phyloP scores from a whole-genome alignment of 2,329 filamentous ascomycete species.

The Colletotrichum sansevieriae region DNA sequence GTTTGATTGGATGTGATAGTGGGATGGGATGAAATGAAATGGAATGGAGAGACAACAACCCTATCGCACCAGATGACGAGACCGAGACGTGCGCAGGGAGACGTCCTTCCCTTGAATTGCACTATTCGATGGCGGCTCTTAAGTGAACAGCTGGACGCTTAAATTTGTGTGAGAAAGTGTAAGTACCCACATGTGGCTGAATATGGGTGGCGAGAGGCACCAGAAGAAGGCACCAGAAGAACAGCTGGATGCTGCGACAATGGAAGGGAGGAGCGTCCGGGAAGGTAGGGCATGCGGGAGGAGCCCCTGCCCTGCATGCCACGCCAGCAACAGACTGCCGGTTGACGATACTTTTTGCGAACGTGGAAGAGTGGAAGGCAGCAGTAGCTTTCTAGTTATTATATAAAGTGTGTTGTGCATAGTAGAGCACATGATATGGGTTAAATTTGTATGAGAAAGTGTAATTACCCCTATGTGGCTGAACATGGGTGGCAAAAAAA shows the following conservation, averaged over 20 bases:
- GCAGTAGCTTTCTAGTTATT: too few species aligned
- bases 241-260: not conserved
- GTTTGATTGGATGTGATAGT: not conserved
- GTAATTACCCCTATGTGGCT: too few species aligned
- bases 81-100: slow-evolving; percentile 11
- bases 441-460: too few species aligned
- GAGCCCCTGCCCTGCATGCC: slow-evolving; percentile 30
- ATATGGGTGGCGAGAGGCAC: too few species aligned
- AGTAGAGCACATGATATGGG: too few species aligned
- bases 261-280: slow-evolving; percentile 24
- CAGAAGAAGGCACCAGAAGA: too few species aligned
- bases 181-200: too few species aligned
- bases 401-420: too few species aligned
- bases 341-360: too few species aligned
- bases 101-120: slow-evolving; percentile 5
- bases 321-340: not conserved
- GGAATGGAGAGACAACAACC: slow-evolving; percentile 8
- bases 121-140: not conserved
- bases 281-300: slow-evolving; percentile 24
- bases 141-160: not conserved
- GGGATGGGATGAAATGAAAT: not conserved
- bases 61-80: not conserved
- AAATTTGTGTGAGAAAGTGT: too few species aligned
- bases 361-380: too few species aligned
- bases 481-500: too few species aligned